These are phyloP conservation scores for Nannizzia gypsea DNA, from an alignment of 2,329 filamentous ascomycete genomes.

Conservation along the genomic window DNA sequence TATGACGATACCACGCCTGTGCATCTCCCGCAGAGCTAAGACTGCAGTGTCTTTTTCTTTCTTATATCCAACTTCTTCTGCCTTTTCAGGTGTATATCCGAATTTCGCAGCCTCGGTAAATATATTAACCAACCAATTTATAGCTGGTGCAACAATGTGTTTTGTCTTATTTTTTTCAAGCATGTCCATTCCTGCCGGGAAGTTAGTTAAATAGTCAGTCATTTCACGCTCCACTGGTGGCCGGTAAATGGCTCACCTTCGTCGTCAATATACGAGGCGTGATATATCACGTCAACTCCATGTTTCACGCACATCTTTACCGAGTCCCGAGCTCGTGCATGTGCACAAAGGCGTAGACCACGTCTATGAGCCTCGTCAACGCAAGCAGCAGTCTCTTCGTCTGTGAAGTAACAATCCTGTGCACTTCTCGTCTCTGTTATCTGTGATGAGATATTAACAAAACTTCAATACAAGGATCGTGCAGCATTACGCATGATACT, in stretches of 20 bases:
- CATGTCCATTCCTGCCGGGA: conserved; percentile 21
- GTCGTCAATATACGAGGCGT: conserved; percentile 37
- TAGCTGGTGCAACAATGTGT: conserved; percentile 33
- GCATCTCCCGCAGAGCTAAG: conserved; percentile 35
- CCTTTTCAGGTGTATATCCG: conserved; percentile 33
- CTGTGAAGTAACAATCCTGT: conserved; percentile 37
- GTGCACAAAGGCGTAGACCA: conserved; percentile 30
- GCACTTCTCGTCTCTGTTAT: conserved; percentile 26
- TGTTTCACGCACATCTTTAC: conserved; percentile 35
- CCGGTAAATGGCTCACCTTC: conserved; percentile 14
- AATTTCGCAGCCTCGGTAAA: conserved; percentile 29
- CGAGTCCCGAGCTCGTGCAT: conserved; percentile 35
- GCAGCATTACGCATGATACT: not conserved
- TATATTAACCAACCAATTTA: conserved; percentile 36
- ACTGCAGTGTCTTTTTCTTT: conserved; percentile 33
- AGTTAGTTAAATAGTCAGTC: not conserved
- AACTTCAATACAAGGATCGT: not conserved
- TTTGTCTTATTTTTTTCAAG: conserved; percentile 30
- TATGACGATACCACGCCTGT: conserved; percentile 34
- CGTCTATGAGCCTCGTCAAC: conserved; percentile 36
- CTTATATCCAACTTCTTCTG: conserved; percentile 36
- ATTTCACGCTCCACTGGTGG: not conserved
- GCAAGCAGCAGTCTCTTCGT: conserved; percentile 38
- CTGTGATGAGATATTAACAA: conserved; percentile 9
- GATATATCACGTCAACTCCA: conserved; percentile 40